These are phyloP conservation scores for Fusarium hainanense DNA, from an alignment of 2,329 filamentous ascomycete genomes.

Conservation along the genomic window DNA sequence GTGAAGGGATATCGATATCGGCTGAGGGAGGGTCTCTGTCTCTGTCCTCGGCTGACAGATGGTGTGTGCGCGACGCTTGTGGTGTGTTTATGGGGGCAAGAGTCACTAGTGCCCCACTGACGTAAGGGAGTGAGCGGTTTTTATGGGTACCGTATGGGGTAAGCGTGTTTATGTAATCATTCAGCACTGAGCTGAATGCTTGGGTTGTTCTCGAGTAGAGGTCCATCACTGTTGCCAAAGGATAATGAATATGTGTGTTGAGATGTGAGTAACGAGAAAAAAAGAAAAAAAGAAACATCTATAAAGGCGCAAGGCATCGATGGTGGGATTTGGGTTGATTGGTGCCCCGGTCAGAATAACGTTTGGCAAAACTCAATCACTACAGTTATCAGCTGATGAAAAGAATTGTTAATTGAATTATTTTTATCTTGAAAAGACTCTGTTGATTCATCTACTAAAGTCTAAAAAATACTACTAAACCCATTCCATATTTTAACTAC, in stretches of 20 bases:
- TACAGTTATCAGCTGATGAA: neutral
- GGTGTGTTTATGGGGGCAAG: constrained; percentile 7
- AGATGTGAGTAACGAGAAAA: neutral
- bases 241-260: neutral
- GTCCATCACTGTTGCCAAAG: no score
- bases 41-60: neutral
- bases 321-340: fast-evolving
- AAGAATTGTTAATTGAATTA: neutral
- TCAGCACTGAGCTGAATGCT: neutral
- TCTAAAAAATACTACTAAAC: neutral
- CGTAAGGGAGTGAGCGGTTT: constrained; percentile 22
- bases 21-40: neutral
- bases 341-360: neutral
- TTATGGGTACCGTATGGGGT: constrained; percentile 24
- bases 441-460: neutral
- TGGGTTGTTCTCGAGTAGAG: neutral
- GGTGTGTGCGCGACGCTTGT: constrained; percentile 19
- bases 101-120: constrained; percentile 18
- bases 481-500: neutral
- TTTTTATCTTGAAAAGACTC: neutral
- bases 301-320: neutral
- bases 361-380: neutral
- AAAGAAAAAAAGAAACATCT: neutral
- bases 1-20: neutral
- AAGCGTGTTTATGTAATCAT: constrained; percentile 28